Evolutionary conservation across 345 rosid species (phyloP), one percentile per base, ranked within the genome.

Genomic region (Citrus unshiu): DNA sequence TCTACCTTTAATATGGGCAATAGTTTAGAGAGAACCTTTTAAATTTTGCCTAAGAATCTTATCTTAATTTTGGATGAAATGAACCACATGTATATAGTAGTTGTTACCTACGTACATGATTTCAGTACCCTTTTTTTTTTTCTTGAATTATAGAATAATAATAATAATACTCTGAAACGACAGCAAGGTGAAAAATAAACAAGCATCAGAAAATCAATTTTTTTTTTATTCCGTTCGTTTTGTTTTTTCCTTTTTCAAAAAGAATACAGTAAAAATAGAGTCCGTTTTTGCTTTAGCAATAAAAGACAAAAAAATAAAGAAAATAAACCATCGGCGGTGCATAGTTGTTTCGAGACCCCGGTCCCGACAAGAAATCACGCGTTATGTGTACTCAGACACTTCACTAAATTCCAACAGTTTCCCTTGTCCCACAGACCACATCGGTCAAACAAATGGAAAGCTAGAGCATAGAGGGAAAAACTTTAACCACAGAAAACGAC

Each of bases 341-440:
- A n/a, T 7, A 19, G 65, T 74, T 43, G 72, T 80, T 65, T 75
- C 32, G 5, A 37, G 67, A 7, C 2, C 34, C 39, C 32, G 2
- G 12, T 60, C 67, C 79, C 79, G 73, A 62, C 80, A 76, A 29
- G 37, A 54, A 54, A 18, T 70, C 79, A 75, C 79, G 83, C 83
- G 35, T 63, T 21, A 16, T 46, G 29, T 24, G 39, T 61, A 3
- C 24, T 40, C 58, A 19, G 34, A 73, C 25, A 60, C 3, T 8
- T 51, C 74, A 27, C 60, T 51, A 51, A 27, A 70, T 49, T 29
- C 60, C 16, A 18, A 19, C n/a, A 3, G 7, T 29, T 29, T 1
- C 0, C 60, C 9, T 1, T 27, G 74, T 51, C 39, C 74, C 60
- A 54, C 51, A 0, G 51, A 1, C 57, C 57, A 27, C 66, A 1